Conservation (phyloP, 2,329 filamentous ascomycete genomes). For the Fusarium irregulare region DNA sequence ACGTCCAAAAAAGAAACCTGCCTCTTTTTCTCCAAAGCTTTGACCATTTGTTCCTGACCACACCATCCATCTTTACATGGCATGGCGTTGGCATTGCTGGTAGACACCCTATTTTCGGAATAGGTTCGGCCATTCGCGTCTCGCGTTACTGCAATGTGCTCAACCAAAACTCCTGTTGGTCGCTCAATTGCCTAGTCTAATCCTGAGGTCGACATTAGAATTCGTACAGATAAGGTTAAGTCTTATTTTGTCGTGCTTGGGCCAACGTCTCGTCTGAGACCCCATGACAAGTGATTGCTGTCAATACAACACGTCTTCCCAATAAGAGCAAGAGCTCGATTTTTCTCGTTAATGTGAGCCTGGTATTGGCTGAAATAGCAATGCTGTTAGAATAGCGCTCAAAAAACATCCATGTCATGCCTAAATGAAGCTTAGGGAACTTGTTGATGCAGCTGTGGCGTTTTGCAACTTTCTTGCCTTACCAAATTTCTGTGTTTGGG, state of each 20-base stretch:
- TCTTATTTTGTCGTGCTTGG: conserved; percentile 18
- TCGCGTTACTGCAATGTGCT: conserved; percentile 28
- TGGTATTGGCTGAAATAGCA: conserved; percentile 11
- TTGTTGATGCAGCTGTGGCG: conserved; percentile 18
- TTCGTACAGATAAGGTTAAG: conserved; percentile 22
- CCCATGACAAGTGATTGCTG: conserved; percentile 15
- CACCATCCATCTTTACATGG: conserved; percentile 6
- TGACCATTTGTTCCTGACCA: conserved; percentile 37
- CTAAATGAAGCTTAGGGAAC: neutral
- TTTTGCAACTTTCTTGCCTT: conserved; percentile 17
- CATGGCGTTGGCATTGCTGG: conserved; percentile 14
- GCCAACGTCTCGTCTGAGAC: conserved; percentile 4
- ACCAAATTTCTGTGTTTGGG: conserved; percentile 3
- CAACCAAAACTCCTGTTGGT: conserved; percentile 33
- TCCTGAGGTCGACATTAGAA: conserved; percentile 7
- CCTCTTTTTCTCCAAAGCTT: conserved; percentile 29
- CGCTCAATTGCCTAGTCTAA: conserved; percentile 18
- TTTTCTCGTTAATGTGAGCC: conserved; percentile 12
- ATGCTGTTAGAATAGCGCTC: neutral
- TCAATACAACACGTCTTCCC: conserved; percentile 1
- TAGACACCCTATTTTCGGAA: conserved; percentile 17
- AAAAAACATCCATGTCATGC: conserved; percentile 3
- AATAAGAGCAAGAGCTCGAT: neutral
- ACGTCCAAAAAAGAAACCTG: conserved; percentile 23
- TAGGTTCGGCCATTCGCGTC: conserved; percentile 33